These are phyloP conservation scores for Rhodocollybia butyracea DNA, from an alignment of 768 basidiomycete genomes.

Conservation along the genomic window DNA sequence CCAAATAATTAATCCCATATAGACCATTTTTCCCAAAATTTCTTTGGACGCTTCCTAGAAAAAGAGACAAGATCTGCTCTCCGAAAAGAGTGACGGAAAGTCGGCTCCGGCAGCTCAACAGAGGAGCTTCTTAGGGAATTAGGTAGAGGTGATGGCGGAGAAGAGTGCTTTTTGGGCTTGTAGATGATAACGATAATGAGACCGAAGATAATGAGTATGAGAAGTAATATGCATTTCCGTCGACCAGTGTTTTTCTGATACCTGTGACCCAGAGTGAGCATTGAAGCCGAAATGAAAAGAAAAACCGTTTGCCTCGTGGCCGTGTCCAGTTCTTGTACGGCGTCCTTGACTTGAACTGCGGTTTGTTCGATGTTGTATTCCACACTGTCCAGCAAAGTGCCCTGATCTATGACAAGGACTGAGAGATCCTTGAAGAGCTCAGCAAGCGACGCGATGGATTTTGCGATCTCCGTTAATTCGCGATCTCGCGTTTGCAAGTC, in stretches of 20 bases:
- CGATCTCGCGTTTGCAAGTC: slow-evolving; percentile 47
- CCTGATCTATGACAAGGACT: slow-evolving; percentile 93
- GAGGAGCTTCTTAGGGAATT: slow-evolving; percentile 17
- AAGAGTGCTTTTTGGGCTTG: slow-evolving; percentile 69
- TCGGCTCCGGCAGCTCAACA: slow-evolving; percentile 3
- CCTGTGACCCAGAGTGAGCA: slow-evolving; percentile 33
- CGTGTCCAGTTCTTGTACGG: slow-evolving; percentile 77
- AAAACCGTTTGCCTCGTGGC: slow-evolving; percentile 67
- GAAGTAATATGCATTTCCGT: slow-evolving; percentile 89
- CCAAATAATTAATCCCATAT: background rate
- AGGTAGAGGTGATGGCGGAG: slow-evolving; percentile 22
- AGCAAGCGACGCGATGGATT: slow-evolving; percentile 86
- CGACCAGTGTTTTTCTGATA: slow-evolving; percentile 95
- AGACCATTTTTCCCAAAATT: background rate
- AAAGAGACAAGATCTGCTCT: background rate
- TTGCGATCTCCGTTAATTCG: slow-evolving; percentile 87
- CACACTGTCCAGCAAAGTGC: slow-evolving; percentile 91
- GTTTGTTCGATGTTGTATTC: slow-evolving; percentile 98
- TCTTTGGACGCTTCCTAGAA: background rate
- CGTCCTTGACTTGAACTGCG: slow-evolving; percentile 74
- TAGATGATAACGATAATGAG: slow-evolving; percentile 87
- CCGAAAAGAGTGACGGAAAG: background rate
- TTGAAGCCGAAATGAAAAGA: background rate
- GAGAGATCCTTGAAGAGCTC: slow-evolving; percentile 97
- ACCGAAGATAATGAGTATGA: slow-evolving; percentile 86